phyloP scores from a whole-genome alignment of 176 grass and related monocot genomes.

The Triticum monococcum region DNA sequence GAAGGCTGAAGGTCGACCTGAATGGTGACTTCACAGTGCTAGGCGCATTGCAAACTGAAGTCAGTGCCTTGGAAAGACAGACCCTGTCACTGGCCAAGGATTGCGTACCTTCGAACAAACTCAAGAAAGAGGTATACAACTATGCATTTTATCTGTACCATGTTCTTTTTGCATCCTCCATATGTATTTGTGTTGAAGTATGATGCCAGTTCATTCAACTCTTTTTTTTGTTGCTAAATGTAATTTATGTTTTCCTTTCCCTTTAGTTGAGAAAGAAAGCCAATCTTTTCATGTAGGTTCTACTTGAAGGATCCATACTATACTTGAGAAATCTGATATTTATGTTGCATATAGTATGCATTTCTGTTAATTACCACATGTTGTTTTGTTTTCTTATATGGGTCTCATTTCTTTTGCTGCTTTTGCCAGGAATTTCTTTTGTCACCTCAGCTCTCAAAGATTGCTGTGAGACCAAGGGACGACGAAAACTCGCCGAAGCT shows the following conservation, averaged over 20 bases:
- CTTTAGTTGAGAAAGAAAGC: background rate
- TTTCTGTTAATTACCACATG: background rate
- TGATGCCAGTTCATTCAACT: conserved; percentile 3
- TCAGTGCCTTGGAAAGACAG: conserved; percentile 62
- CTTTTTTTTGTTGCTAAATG: background rate
- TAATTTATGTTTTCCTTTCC: background rate
- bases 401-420: background rate
- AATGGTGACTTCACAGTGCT: conserved; percentile 67
- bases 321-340: background rate
- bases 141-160: conserved; percentile 4
- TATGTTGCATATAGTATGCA: background rate
- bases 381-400: background rate
- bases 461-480: conserved; percentile 36
- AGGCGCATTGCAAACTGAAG: conserved; percentile 63
- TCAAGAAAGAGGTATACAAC: conserved; percentile 68
- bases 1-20: conserved; percentile 72
- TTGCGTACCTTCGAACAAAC: conserved; percentile 52
- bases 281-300: background rate
- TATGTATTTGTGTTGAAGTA: conserved; percentile 1
- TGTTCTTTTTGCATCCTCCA: background rate
- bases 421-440: conserved; percentile 56
- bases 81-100: conserved; percentile 58
- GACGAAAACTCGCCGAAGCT: conserved; percentile 34
- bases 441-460: conserved; percentile 57
- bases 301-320: conserved; percentile 2